Percentiles rank a stretch among this genome's conserved stretches.
Conservation (phyloP, 805 yeast genomes). For the Lachancea sp. region DNA sequence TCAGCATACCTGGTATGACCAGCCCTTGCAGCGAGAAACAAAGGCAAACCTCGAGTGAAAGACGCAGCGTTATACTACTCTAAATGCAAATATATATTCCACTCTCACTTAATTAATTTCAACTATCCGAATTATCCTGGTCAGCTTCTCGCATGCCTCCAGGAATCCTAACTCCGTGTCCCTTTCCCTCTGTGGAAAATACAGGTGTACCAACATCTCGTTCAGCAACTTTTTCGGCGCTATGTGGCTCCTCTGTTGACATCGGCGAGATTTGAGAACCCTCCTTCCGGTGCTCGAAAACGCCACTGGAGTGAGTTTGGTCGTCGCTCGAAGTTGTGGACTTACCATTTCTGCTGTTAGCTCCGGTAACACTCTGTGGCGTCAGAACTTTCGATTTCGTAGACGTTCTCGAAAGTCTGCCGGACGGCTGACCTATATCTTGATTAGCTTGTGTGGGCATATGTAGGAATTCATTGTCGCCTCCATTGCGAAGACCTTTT, state of each 20-base stretch:
- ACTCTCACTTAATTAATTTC: neutral
- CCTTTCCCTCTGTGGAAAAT: neutral
- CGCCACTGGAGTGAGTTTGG: neutral
- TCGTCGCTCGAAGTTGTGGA: conserved; percentile 1
- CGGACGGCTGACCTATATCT: neutral
- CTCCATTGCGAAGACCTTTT: neutral
- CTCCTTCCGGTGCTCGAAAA: neutral
- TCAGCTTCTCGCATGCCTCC: neutral
- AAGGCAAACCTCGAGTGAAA: neutral
- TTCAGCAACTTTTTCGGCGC: neutral
- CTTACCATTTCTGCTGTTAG: conserved; percentile 1
- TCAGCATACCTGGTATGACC: neutral
- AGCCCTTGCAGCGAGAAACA: no score
- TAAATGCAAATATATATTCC: conserved; percentile 3
- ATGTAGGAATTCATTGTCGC: neutral
- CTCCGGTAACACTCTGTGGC: conserved; percentile 8
- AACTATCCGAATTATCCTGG: neutral
- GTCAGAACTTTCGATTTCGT: conserved; percentile 7
- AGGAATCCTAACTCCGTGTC: neutral
- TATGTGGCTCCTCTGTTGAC: conserved; percentile 1
- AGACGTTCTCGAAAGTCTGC: neutral
- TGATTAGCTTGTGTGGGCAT: neutral
- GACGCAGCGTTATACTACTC: neutral
- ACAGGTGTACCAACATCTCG: neutral
- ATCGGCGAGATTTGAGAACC: conserved; percentile 2